These are phyloP conservation scores for Lipomyces spencermartinsiae DNA, from an alignment of 805 yeast genomes.

Conservation along the genomic window DNA sequence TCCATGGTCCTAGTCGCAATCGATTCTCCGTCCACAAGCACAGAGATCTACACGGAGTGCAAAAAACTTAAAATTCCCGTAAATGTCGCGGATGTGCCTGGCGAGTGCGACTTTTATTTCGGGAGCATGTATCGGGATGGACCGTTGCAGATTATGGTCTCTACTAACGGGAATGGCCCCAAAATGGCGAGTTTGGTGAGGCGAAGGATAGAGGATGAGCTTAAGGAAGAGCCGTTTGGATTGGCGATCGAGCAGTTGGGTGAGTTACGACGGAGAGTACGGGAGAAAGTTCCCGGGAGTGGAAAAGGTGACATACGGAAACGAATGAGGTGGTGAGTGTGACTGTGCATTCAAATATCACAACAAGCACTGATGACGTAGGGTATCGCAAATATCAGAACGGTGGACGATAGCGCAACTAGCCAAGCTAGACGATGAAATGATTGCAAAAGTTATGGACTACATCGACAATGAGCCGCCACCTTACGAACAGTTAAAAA, in stretches of 20 bases:
- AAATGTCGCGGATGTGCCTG: conserved; percentile 84
- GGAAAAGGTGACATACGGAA: conserved; percentile 19
- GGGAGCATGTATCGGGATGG: conserved; percentile 80
- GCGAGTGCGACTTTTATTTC: conserved; percentile 83
- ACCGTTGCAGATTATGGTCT: conserved; percentile 76
- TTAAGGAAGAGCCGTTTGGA: conserved; percentile 28
- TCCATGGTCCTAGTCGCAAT: conserved; percentile 76
- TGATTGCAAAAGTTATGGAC: conserved; percentile 17
- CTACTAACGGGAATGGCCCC: conserved; percentile 84
- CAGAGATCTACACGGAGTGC: conserved; percentile 60
- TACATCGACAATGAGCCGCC: conserved; percentile 32
- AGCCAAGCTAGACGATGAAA: conserved; percentile 22
- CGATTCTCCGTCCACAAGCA: conserved; percentile 68
- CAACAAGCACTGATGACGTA: conserved; percentile 1
- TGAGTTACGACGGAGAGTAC: conserved; percentile 23
- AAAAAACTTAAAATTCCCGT: conserved; percentile 57
- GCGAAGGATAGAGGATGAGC: conserved; percentile 53
- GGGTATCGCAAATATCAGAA: conserved; percentile 34
- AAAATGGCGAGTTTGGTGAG: conserved; percentile 70
- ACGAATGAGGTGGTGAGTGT: conserved; percentile 36
- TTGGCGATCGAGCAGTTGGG: conserved; percentile 35
- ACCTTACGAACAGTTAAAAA: conserved; percentile 12
- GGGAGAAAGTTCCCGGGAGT: conserved; percentile 28
- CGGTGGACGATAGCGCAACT: conserved; percentile 32
- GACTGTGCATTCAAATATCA: not conserved